Percentiles rank a stretch among this genome's conserved stretches.
Evolutionary conservation across 2,329 filamentous ascomycete species (phyloP).

Genomic region (Hansfordia pulvinata): DNA sequence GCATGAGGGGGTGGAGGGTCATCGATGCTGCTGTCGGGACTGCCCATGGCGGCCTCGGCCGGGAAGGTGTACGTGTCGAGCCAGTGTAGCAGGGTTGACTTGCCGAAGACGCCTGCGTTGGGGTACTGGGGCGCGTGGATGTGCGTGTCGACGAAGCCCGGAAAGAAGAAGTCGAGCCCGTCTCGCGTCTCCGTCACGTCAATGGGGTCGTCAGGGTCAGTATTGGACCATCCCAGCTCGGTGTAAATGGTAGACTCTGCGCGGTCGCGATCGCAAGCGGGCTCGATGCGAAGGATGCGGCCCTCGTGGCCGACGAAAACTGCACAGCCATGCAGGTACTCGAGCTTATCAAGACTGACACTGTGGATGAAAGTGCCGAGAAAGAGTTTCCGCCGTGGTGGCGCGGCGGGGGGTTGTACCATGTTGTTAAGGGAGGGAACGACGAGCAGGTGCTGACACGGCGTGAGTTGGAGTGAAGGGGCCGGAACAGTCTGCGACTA

Average conservation of each 20-base stretch:
- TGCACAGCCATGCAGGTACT: slow-evolving; percentile 35
- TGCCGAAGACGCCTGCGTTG: slow-evolving; percentile 88
- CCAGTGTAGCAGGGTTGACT: slow-evolving; percentile 87
- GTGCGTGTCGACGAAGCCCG: slow-evolving; percentile 84
- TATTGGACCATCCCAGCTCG: slow-evolving; percentile 37
- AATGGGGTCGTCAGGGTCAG: too few species aligned
- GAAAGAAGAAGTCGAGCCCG: slow-evolving; percentile 59
- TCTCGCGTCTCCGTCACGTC: slow-evolving; percentile 22
- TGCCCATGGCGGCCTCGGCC: slow-evolving; percentile 63
- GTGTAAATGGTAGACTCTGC: slow-evolving; percentile 20
- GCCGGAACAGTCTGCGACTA: too few species aligned
- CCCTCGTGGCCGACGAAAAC: slow-evolving; percentile 35
- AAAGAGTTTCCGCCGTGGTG: slow-evolving; percentile 28
- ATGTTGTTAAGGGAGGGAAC: too few species aligned
- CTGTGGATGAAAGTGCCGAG: slow-evolving; percentile 42
- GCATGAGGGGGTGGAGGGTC: too few species aligned
- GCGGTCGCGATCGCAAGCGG: slow-evolving; percentile 16
- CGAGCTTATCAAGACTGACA: slow-evolving; percentile 29
- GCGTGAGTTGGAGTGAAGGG: too few species aligned
- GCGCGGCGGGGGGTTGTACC: too few species aligned
- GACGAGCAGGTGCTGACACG: too few species aligned
- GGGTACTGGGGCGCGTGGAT: slow-evolving; percentile 93
- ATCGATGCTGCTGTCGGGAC: slow-evolving; percentile 40
- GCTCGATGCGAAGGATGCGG: slow-evolving; percentile 34
- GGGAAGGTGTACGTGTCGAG: slow-evolving; percentile 91